These are phyloP conservation scores for Micractinium conductrix DNA, from an alignment of 139 green algal species.

Conservation along the genomic window DNA sequence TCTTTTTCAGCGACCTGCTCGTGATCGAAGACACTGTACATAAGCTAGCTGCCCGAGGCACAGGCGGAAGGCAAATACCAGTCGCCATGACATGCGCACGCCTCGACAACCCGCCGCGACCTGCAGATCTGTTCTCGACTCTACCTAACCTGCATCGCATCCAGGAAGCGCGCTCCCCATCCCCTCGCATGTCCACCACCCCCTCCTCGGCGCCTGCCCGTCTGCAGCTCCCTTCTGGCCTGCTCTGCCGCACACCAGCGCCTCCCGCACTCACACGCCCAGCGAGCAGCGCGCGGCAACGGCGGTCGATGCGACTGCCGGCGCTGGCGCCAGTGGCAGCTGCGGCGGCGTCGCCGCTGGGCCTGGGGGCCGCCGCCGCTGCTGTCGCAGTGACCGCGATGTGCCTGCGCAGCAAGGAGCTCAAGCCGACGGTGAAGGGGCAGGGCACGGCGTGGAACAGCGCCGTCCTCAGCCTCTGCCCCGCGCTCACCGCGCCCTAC, in stretches of 20 bases:
- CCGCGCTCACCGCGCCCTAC: constrained; percentile 37
- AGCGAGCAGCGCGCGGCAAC: background rate
- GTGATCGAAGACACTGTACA: too few species aligned
- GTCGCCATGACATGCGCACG: too few species aligned
- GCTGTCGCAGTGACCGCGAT: background rate
- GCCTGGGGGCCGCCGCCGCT: background rate
- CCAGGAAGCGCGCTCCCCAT: too few species aligned
- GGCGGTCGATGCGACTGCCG: background rate
- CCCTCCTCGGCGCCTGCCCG: background rate
- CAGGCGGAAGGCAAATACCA: too few species aligned
- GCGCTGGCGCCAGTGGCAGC: constrained; percentile 9
- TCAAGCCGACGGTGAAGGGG: constrained; percentile 6
- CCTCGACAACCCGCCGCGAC: too few species aligned
- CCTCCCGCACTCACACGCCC: too few species aligned
- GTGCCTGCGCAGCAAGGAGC: background rate
- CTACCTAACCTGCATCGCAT: too few species aligned
- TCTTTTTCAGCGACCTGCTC: too few species aligned
- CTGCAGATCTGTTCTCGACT: too few species aligned
- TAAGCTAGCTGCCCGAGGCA: too few species aligned
- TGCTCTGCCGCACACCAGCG: background rate
- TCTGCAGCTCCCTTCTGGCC: background rate
- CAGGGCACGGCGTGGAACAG: constrained; percentile 40
- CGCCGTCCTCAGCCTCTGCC: constrained; percentile 40
- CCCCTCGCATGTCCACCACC: background rate
- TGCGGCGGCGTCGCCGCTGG: background rate